A percentile compares a stretch with the other conserved stretches of the same genome.
Conservation (phyloP, 257 asterid species). For the Salvia miltiorrhiza region DNA sequence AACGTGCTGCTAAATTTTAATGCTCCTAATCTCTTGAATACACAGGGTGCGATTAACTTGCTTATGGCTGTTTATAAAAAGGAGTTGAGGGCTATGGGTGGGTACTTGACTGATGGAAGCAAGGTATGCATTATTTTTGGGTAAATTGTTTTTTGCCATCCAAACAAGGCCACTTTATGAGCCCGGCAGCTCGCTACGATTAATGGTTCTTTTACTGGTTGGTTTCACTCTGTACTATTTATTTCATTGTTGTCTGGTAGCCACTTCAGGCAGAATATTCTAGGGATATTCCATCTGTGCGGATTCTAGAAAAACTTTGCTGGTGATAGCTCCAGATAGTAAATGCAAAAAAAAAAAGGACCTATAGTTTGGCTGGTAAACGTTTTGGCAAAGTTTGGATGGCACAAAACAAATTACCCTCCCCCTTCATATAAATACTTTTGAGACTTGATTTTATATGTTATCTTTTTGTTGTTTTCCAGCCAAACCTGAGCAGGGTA, state of each 20-base stretch:
- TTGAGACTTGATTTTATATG: constrained; percentile 12
- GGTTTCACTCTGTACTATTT: background rate
- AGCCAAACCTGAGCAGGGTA: constrained; percentile 82
- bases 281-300: background rate
- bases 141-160: background rate
- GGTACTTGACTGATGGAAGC: constrained; percentile 83
- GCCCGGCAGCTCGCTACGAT: background rate
- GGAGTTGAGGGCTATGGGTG: constrained; percentile 76
- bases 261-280: background rate
- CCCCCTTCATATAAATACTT: background rate
- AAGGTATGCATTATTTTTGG: constrained; percentile 46
- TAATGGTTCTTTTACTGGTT: too few relatives aligned
- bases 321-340: background rate
- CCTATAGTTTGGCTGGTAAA: background rate
- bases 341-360: background rate
- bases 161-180: background rate
- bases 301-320: background rate
- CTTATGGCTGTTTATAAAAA: constrained; percentile 92
- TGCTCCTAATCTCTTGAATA: constrained; percentile 18
- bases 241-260: background rate
- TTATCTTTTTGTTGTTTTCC: constrained; percentile 23
- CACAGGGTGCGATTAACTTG: constrained; percentile 94
- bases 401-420: background rate
- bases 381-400: background rate
- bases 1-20: constrained; percentile 13